These are phyloP conservation scores for Boletellus deceptivus DNA, from an alignment of 1,284 basidiomycete genomes.

Conservation along the genomic window DNA sequence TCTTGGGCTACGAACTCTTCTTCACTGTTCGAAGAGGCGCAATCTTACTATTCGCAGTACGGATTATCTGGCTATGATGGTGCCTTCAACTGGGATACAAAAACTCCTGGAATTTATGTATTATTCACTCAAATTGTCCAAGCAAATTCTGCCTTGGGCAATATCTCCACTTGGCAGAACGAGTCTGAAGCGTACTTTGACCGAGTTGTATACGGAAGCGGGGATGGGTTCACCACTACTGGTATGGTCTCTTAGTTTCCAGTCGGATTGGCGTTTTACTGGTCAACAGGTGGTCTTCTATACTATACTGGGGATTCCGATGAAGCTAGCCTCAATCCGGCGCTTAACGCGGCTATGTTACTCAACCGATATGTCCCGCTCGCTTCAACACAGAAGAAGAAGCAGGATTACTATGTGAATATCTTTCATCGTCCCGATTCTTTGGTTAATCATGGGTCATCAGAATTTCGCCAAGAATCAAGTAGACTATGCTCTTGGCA, in stretches of 20 bases:
- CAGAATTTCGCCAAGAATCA: constrained; percentile 73
- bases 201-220: constrained; percentile 56
- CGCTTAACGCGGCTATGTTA: constrained; percentile 83
- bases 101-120: constrained; percentile 72
- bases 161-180: constrained; percentile 64
- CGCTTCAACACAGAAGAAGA: constrained; percentile 61
- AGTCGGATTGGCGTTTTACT: not conserved
- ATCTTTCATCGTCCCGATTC: not conserved
- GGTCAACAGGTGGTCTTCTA: constrained; percentile 64
- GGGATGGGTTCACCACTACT: constrained; percentile 51
- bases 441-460: constrained; percentile 10
- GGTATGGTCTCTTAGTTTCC: constrained; percentile 38
- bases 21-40: constrained; percentile 63
- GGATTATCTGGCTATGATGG: constrained; percentile 50
- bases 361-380: constrained; percentile 74
- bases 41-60: constrained; percentile 60
- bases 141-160: constrained; percentile 47
- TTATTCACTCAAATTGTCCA: constrained; percentile 69
- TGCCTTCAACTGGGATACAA: constrained; percentile 90
- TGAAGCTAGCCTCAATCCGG: constrained; percentile 78
- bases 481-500: constrained; percentile 79
- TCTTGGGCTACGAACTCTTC: constrained; percentile 68
- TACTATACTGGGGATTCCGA: constrained; percentile 82
- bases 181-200: constrained; percentile 81
- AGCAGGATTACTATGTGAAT: constrained; percentile 58